phyloP scores from a whole-genome alignment of 1,284 basidiomycete genomes.

The Sanguinoderma infundibulare region DNA sequence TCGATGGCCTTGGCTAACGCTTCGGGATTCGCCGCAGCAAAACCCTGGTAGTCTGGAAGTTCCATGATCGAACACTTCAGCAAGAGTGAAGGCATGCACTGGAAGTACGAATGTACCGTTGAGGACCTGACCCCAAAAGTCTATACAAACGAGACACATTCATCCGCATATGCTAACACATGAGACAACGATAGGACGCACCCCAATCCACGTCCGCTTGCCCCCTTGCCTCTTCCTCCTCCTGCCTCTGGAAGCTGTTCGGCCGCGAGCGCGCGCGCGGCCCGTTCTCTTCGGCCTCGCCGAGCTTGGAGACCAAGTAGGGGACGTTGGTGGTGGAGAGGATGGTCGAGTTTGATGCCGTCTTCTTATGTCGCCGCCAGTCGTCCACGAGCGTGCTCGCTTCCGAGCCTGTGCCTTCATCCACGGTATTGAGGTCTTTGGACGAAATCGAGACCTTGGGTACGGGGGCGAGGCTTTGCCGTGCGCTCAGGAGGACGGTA shows the following conservation, averaged over 20 bases:
- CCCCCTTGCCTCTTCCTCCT: constrained; percentile 40
- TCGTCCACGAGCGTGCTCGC: constrained; percentile 26
- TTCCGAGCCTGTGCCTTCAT: constrained; percentile 27
- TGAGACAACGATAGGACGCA: constrained; percentile 42
- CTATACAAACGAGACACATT: constrained; percentile 46
- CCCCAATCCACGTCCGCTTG: constrained; percentile 70
- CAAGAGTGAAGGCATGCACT: not conserved
- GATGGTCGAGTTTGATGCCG: constrained; percentile 64
- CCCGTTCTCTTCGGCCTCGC: constrained; percentile 44
- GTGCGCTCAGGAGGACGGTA: constrained; percentile 52
- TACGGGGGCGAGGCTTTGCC: constrained; percentile 35
- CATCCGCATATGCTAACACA: constrained; percentile 24
- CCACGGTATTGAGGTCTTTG: constrained; percentile 25
- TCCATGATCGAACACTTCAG: not conserved
- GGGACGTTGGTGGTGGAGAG: constrained; percentile 55
- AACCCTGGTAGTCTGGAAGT: constrained; percentile 78
- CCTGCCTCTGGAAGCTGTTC: constrained; percentile 57
- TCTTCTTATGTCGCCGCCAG: constrained; percentile 54
- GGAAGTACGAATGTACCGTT: constrained; percentile 55
- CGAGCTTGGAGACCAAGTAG: constrained; percentile 51
- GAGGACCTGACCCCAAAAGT: constrained; percentile 97
- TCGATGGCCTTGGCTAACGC: constrained; percentile 91
- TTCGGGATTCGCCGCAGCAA: constrained; percentile 79
- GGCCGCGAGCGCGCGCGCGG: constrained; percentile 36
- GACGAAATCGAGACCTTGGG: constrained; percentile 22